Conservation (phyloP, 345 rosid species). For the Arabis hirsuta region DNA sequence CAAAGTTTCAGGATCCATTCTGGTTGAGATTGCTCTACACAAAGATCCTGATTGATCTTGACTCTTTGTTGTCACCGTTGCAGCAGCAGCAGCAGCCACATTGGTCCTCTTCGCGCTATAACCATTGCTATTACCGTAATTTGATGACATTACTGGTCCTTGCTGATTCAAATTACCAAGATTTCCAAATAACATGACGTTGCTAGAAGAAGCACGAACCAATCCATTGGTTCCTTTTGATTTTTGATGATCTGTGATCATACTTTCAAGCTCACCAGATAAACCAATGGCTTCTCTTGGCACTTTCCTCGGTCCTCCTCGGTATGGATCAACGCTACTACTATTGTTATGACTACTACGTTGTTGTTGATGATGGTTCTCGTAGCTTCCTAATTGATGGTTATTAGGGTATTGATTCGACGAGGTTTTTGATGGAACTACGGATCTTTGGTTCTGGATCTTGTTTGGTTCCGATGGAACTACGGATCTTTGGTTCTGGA, state of each 20-base stretch:
- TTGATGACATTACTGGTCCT: slow-evolving; percentile 31
- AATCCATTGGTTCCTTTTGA: slow-evolving; percentile 51
- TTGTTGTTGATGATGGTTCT: slow-evolving; percentile 34
- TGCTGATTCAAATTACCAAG: slow-evolving; percentile 79
- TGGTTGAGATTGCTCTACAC: slow-evolving; percentile 81
- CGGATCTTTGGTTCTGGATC: slow-evolving; percentile 41
- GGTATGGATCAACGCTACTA: slow-evolving; percentile 41
- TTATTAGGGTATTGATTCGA: slow-evolving; percentile 45
- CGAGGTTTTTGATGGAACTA: slow-evolving; percentile 42
- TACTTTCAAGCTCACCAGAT: slow-evolving; percentile 88
- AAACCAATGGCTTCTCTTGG: slow-evolving; percentile 64
- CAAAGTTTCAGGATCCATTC: slow-evolving; percentile 95
- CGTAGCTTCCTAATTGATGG: slow-evolving; percentile 40
- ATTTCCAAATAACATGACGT: slow-evolving; percentile 71
- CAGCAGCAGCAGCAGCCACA: slow-evolving; percentile 31
- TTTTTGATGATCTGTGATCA: slow-evolving; percentile 77
- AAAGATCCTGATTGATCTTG: slow-evolving; percentile 54
- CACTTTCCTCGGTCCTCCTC: slow-evolving; percentile 52
- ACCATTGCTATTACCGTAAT: slow-evolving; percentile 49
- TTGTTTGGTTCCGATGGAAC: slow-evolving; percentile 12
- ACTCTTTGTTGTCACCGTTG: slow-evolving; percentile 37
- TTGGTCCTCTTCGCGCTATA: slow-evolving; percentile 54
- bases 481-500: not conserved
- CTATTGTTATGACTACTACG: slow-evolving; percentile 38
- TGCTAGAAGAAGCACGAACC: slow-evolving; percentile 89